phyloP scores from a whole-genome alignment of 257 asterid species.

The Petunia axillaris region DNA sequence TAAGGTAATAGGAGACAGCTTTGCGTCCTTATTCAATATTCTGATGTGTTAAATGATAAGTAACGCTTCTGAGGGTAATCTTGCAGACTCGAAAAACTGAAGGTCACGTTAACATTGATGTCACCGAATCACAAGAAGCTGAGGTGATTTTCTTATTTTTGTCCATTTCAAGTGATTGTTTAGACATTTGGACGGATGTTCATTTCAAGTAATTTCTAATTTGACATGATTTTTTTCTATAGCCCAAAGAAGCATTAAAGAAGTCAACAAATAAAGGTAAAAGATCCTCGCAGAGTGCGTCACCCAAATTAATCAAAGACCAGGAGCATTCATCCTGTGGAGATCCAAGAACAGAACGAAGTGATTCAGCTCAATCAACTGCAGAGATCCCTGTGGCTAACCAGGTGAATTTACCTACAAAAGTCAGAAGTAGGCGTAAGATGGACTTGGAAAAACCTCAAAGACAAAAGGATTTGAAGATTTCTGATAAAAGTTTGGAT shows the following conservation, averaged over 20 bases:
- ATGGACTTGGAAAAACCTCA: constrained; percentile 50
- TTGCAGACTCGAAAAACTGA: constrained; percentile 63
- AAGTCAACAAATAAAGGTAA: constrained; percentile 50
- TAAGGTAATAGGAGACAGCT: constrained; percentile 49
- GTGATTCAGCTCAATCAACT: constrained; percentile 80
- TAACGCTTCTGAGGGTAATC: constrained; percentile 32
- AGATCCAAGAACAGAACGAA: constrained; percentile 74
- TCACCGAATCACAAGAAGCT: constrained; percentile 53
- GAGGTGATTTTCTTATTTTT: constrained; percentile 49
- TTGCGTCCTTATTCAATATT: constrained; percentile 23
- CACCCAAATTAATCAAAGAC: constrained; percentile 59
- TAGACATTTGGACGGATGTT: not conserved
- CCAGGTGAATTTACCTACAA: constrained; percentile 64
- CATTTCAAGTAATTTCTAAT: not conserved
- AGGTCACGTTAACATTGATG: constrained; percentile 44
- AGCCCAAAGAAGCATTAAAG: constrained; percentile 68
- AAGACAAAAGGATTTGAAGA: constrained; percentile 55
- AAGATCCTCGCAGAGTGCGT: constrained; percentile 60
- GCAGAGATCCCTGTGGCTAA: constrained; percentile 52
- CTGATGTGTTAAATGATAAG: constrained; percentile 27
- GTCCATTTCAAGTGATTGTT: constrained; percentile 14
- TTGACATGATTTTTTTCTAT: constrained; percentile 32
- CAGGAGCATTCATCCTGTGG: constrained; percentile 66
- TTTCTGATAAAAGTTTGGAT: constrained; percentile 50
- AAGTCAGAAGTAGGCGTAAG: constrained; percentile 79